phyloP scores from a whole-genome alignment of 257 asterid species.

The Solanum habrochaites region DNA sequence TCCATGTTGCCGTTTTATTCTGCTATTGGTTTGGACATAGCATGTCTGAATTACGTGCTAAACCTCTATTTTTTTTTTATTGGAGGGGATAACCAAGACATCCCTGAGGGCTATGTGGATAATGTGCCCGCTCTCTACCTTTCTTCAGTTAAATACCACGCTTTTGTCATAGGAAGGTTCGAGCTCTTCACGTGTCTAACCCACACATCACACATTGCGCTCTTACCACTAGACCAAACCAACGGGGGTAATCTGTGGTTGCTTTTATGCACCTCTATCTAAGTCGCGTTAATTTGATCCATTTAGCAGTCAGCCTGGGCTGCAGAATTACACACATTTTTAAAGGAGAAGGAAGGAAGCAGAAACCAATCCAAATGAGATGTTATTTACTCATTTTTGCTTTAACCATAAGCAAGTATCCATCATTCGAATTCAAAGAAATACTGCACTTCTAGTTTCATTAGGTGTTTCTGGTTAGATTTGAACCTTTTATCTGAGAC shows the following conservation, averaged over 20 bases:
- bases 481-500: not conserved
- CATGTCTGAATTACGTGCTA: not conserved
- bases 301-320: not conserved
- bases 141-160: not conserved
- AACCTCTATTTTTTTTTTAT: not conserved
- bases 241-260: not conserved
- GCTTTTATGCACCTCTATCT: not conserved
- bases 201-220: not conserved
- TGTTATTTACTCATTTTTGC: not conserved
- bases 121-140: not conserved
- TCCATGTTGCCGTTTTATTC: not conserved
- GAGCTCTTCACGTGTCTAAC: not conserved
- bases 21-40: not conserved
- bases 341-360: not conserved
- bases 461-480: not conserved
- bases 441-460: not conserved
- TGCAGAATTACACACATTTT: not conserved
- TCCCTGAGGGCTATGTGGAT: not conserved
- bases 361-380: not conserved
- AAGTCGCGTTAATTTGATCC: not conserved
- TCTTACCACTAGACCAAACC: not conserved
- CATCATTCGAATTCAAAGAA: not conserved
- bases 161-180: not conserved
- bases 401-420: not conserved
- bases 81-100: not conserved